Evolutionary conservation across 1,139 yeast species (phyloP).

Genomic region (Wickerhamiella pararugosa): DNA sequence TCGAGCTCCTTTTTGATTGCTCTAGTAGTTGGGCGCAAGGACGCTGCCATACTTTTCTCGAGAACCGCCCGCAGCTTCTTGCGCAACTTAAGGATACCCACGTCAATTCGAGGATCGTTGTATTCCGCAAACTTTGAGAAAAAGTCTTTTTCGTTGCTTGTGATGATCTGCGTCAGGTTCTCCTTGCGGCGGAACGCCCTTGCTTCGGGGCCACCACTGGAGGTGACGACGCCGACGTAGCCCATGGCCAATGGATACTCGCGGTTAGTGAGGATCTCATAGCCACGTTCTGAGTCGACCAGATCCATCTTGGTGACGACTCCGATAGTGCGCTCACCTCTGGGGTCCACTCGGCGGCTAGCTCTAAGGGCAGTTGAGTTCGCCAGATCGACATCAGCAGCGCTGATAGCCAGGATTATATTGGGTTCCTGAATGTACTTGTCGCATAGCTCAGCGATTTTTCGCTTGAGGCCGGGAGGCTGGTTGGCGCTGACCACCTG

Average conservation of each 20-base stretch:
- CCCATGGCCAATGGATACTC: constrained; percentile 91
- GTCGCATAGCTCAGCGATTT: constrained; percentile 67
- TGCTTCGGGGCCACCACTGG: constrained; percentile 37
- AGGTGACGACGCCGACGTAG: constrained; percentile 91
- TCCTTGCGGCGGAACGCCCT: constrained; percentile 20
- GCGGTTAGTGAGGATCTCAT: constrained; percentile 50
- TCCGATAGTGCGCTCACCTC: constrained; percentile 90
- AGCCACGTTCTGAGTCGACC: constrained; percentile 64
- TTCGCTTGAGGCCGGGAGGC: constrained; percentile 66
- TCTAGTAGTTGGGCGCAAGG: constrained; percentile 74
- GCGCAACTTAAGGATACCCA: constrained; percentile 64
- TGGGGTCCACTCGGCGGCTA: constrained; percentile 82
- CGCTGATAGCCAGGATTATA: constrained; percentile 85
- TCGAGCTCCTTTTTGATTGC: constrained; percentile 84
- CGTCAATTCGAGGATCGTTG: constrained; percentile 41
- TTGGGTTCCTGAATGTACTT: constrained; percentile 82
- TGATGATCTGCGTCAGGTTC: constrained; percentile 24
- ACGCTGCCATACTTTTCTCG: constrained; percentile 81
- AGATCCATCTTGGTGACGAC: constrained; percentile 88
- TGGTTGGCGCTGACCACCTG: constrained; percentile 96
- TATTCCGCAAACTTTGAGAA: constrained; percentile 46
- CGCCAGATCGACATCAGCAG: constrained; percentile 96
- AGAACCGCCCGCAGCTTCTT: constrained; percentile 71
- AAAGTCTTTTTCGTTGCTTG: constrained; percentile 29
- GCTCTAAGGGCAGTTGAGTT: constrained; percentile 90